Evolutionary conservation across 345 rosid genomes (phyloP).

Genomic region (Lenwebbia sp.): DNA sequence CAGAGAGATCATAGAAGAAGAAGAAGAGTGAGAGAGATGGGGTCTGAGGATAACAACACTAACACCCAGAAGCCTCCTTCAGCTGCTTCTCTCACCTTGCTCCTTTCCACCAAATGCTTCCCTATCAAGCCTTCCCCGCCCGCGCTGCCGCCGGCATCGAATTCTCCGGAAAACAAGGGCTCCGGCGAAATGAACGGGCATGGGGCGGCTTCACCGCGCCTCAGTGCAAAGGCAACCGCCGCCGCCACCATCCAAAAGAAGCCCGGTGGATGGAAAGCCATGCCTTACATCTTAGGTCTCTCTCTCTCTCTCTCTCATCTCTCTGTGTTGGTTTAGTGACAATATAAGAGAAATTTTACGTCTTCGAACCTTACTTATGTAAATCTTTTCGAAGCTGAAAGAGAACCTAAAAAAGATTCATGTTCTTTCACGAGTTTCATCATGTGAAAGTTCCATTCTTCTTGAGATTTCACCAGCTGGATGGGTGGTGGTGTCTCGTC

Average conservation of each 20-base stretch:
- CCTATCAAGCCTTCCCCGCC: not conserved
- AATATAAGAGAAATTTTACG: not conserved
- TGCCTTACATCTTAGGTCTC: slow-evolving; percentile 66
- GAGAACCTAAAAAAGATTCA: not conserved
- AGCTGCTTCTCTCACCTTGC: not conserved
- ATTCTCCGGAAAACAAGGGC: not conserved
- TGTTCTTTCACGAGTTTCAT: not conserved
- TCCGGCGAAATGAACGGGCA: not conserved
- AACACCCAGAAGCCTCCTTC: not conserved
- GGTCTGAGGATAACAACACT: not conserved
- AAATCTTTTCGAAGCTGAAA: not conserved
- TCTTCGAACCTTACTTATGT: not conserved
- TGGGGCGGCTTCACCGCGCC: not conserved
- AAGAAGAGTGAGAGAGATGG: not conserved
- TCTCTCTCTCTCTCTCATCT: not conserved
- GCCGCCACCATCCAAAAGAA: slow-evolving; percentile 10
- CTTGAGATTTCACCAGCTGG: not conserved
- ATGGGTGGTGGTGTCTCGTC: not conserved
- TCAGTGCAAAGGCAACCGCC: not conserved
- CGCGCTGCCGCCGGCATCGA: not conserved
- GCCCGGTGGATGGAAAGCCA: slow-evolving; percentile 80
- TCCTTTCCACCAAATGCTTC: slow-evolving; percentile 8
- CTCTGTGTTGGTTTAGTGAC: not conserved
- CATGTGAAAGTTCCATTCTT: not conserved
- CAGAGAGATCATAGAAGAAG: not conserved